Evolutionary conservation across 2,329 filamentous ascomycete species (phyloP).

Genomic region (Lomentospora prolificans): DNA sequence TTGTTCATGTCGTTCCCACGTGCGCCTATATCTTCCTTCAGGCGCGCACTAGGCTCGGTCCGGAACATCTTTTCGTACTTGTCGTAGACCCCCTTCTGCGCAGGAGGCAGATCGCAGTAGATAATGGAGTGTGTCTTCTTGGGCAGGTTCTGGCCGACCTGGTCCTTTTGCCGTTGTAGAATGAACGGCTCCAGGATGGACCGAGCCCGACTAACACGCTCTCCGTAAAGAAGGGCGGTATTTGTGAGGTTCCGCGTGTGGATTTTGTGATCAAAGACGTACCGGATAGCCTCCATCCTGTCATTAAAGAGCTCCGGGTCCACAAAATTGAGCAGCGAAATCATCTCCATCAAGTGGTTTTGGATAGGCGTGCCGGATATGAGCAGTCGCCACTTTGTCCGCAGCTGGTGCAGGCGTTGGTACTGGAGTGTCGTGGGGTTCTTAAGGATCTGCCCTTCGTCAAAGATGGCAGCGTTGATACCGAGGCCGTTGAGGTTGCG

Average conservation of each 20-base stretch:
- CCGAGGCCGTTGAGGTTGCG: conserved; percentile 37
- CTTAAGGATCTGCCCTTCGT: conserved; percentile 90
- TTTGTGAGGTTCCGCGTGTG: conserved; percentile 72
- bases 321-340: conserved; percentile 86
- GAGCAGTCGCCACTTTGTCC: conserved; percentile 73
- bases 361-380: conserved; percentile 81
- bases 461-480: conserved; percentile 61
- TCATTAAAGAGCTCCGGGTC: conserved; percentile 74
- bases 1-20: conserved; percentile 52
- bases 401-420: conserved; percentile 65
- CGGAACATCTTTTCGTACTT: conserved; percentile 54
- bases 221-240: conserved; percentile 73
- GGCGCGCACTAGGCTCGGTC: conserved; percentile 43
- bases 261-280: conserved; percentile 86
- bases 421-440: conserved; percentile 79
- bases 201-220: conserved; percentile 77
- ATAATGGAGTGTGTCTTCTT: conserved; percentile 69
- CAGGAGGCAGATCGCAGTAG: conserved; percentile 66
- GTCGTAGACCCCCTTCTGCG: conserved; percentile 66
- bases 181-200: conserved; percentile 95
- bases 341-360: conserved; percentile 89
- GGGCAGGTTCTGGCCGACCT: conserved; percentile 78
- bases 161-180: conserved; percentile 82
- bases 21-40: conserved; percentile 21
- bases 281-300: conserved; percentile 62